Conservation (phyloP, 129 eudicot genomes). For the Silybum marianum region DNA sequence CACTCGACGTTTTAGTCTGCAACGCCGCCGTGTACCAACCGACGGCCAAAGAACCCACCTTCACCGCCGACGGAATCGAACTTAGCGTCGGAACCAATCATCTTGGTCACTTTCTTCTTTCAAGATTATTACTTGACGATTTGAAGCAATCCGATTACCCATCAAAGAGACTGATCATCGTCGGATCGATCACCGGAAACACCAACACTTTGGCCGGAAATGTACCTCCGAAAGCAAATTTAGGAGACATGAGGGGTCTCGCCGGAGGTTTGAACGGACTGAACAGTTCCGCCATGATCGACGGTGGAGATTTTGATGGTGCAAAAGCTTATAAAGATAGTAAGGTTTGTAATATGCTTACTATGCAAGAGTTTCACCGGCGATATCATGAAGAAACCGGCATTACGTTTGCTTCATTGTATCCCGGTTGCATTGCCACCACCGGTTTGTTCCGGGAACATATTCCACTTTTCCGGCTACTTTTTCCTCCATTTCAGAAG, state of each 20-base stretch:
- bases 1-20: constrained; percentile 79
- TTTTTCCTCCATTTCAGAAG: constrained; percentile 93
- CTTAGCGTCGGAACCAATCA: constrained; percentile 90
- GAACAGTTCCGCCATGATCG: constrained; percentile 84
- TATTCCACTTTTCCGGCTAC: constrained; percentile 69
- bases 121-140: constrained; percentile 70
- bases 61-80: constrained; percentile 88
- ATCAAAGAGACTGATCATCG: constrained; percentile 69
- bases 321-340: constrained; percentile 92
- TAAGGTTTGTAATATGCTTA: constrained; percentile 87
- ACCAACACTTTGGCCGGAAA: constrained; percentile 81
- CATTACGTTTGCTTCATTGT: constrained; percentile 78
- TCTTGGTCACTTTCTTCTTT: constrained; percentile 76
- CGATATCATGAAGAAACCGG: constrained; percentile 91
- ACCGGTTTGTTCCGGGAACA: constrained; percentile 92
- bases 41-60: constrained; percentile 80
- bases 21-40: constrained; percentile 92
- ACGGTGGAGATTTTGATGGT: constrained; percentile 74
- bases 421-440: constrained; percentile 91
- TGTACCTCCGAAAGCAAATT: constrained; percentile 78
- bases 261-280: constrained; percentile 67
- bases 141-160: constrained; percentile 85
- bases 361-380: constrained; percentile 91
- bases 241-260: constrained; percentile 81
- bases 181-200: constrained; percentile 88